Evolutionary conservation across 2,329 filamentous ascomycete genomes (phyloP), one percentile per base, ranked within the genome.

Genomic region (Paraconiothyrium sp.): DNA sequence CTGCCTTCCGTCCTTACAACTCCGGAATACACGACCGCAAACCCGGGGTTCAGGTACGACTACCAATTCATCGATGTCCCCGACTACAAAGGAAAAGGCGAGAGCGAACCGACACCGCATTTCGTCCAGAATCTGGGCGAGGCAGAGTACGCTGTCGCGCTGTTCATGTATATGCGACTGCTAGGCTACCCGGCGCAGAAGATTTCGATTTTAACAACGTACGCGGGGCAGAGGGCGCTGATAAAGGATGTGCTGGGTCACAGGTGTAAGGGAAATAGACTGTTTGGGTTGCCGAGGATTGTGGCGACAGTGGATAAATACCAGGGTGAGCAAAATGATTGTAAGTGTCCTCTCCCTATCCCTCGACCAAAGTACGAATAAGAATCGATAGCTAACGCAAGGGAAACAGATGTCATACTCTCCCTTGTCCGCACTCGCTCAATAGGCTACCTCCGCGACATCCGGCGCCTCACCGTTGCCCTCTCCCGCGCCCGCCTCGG

Each of bases 251-350:
- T 99, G 3, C 81, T 99, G 55, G 83, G 82, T 14, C 92, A 96
- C 75, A 87, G 95, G 61, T 99, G 95, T 78, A 90, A 89, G 41
- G 90, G 88, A 70, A 96, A 93, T 71, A 82, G 89, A 2, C 82
- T 98, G 22, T 99, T 99, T 79, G 94, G 94, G 9, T 82, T 97
- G 78, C 95, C 95, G 20, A 91, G 90, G 78, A 90, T 91, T 57
- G 92, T 99, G 32, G 94, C 92, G 3, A 99, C 96, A 5, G 94
- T 99, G 65, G 95, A 99, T 82, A 97, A 97, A 78, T 99, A 98
- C 74, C 95, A 99, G 82, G 96, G 95, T 77, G 95, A 99, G 83
- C 95, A 99, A 80, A 99, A 99, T 79, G 95, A 99, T 75, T 98
- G 92, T 95, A 85, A 85, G 91, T 88, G 8, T 11, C 59, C 6